phyloP scores from a whole-genome alignment of 495 filamentous ascomycete species.

The Neurospora tetraspora region DNA sequence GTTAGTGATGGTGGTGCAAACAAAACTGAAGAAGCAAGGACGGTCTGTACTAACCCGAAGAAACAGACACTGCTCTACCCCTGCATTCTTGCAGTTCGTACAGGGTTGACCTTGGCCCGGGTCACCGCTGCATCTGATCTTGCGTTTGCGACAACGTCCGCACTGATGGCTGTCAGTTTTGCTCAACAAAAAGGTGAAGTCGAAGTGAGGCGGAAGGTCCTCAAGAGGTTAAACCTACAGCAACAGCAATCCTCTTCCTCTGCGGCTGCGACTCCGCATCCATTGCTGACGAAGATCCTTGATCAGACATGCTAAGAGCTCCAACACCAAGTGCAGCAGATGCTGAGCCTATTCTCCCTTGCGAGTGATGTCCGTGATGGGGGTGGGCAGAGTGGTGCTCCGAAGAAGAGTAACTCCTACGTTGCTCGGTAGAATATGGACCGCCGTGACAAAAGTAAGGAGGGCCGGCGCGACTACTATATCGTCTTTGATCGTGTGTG shows the following conservation, averaged over 20 bases:
- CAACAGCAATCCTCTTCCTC: slow-evolving; percentile 55
- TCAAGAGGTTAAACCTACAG: slow-evolving; percentile 41
- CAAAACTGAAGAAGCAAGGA: slow-evolving; percentile 4
- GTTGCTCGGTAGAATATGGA: slow-evolving; percentile 16
- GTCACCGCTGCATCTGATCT: slow-evolving; percentile 95
- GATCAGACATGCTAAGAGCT: slow-evolving; percentile 32
- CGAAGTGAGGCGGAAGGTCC: not conserved
- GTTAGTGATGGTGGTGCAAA: slow-evolving; percentile 1
- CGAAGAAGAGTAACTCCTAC: not conserved
- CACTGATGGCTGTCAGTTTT: slow-evolving; percentile 47
- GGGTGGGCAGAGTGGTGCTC: not conserved
- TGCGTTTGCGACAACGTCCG: slow-evolving; percentile 79
- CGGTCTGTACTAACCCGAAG: slow-evolving; percentile 47
- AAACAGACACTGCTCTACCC: slow-evolving; percentile 63
- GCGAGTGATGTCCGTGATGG: not conserved
- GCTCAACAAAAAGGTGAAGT: not conserved
- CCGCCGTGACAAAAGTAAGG: slow-evolving; percentile 27
- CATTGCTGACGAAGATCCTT: slow-evolving; percentile 5
- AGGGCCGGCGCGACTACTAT: slow-evolving; percentile 29
- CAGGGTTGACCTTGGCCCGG: slow-evolving; percentile 65
- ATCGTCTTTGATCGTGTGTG: slow-evolving; percentile 20
- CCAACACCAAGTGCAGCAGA: slow-evolving; percentile 19
- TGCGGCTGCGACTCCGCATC: slow-evolving; percentile 34
- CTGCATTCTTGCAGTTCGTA: slow-evolving; percentile 69
- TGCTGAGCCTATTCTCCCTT: not conserved